Base-by-base conservation (phyloP, 2,329 filamentous ascomycete genomes). In the Ciborinia camelliae region DNA sequence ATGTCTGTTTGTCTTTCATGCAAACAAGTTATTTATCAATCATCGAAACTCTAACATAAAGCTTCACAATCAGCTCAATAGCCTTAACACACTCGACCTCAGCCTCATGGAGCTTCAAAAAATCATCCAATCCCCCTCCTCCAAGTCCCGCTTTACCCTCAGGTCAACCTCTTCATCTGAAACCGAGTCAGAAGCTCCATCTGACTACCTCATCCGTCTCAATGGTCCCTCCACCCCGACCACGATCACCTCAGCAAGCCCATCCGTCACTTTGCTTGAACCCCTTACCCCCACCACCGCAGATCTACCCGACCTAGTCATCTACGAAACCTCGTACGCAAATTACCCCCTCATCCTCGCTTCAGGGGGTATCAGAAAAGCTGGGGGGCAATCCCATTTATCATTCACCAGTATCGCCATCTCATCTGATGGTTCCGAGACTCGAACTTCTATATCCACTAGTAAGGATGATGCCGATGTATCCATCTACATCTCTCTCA, bases 311-410 rank as follows among this genome's bases (percentile, higher is more conserved):
- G 77, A 79, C 51, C 75, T 79, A 50, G 72, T 79, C 66, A 75
- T 80, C 63, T 80, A 79, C 70, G 78, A 80, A 71, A 80, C 78
- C 9, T 78, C 79, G 2, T 80, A 80, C 72, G 74, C 79, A 62
- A 77, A 77, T 60, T 80, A 80, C 69, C 77, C 78, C 0, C 75
- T 79, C 26, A 77, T 81, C 50, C 70, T 80, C 18, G 75, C 77
- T 7, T 75, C 74, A 4, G 77, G 77, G 15, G 73, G 72, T 58
- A 79, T 81, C 70, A 76, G 76, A 64, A 74, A 74, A 26, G 77
- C 78, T n/a, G 77, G 77, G 9, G 79, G 78, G 18, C 76, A 78
- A 62, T 63, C 71, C 18, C 53, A 70, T 47, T 67, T 75, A n/a
- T 60, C 68, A 20, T 75, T 75, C 67, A 57, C 73, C 0, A 72